These are phyloP conservation scores for Chytriomyces sp. DNA, from an alignment of 192 early-diverging fungal genomes.

Conservation along the genomic window DNA sequence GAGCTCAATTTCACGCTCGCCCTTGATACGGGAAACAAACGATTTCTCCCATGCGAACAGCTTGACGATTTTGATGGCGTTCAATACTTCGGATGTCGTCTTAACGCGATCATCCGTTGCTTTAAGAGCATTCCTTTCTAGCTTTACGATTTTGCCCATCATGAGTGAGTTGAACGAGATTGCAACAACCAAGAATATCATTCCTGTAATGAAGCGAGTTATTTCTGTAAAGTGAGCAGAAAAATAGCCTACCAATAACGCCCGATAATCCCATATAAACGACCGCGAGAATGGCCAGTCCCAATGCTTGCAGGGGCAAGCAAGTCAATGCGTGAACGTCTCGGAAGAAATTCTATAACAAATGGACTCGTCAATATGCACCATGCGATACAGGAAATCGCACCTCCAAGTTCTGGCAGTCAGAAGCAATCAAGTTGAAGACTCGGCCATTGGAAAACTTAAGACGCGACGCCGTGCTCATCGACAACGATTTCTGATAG, in stretches of 20 bases:
- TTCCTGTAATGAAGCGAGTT: not conserved
- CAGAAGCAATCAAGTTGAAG: slow-evolving; percentile 60
- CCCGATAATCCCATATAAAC: slow-evolving; percentile 40
- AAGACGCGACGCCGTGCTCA: slow-evolving; percentile 54
- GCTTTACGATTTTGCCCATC: slow-evolving; percentile 5
- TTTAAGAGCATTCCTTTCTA: slow-evolving; percentile 14
- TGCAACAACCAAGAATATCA: slow-evolving; percentile 17
- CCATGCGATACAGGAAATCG: not conserved
- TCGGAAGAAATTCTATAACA: slow-evolving; percentile 22
- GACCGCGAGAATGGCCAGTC: slow-evolving; percentile 40
- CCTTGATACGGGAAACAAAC: slow-evolving; percentile 60
- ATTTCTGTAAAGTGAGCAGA: not conserved
- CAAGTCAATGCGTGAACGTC: slow-evolving; percentile 29
- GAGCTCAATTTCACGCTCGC: slow-evolving; percentile 45
- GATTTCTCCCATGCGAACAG: slow-evolving; percentile 70
- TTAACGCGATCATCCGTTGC: slow-evolving; percentile 67
- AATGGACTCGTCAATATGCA: not conserved
- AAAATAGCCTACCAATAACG: not conserved
- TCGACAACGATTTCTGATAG: slow-evolving; percentile 61
- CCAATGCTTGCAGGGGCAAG: slow-evolving; percentile 46
- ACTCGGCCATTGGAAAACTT: slow-evolving; percentile 63
- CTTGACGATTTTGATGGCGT: slow-evolving; percentile 76
- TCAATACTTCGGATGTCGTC: slow-evolving; percentile 64
- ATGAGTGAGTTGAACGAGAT: slow-evolving; percentile 22
- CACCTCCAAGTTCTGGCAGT: slow-evolving; percentile 27